Evolutionary conservation across 768 basidiomycete species (phyloP).

Genomic region (Goffeauzyma gilvescens): DNA sequence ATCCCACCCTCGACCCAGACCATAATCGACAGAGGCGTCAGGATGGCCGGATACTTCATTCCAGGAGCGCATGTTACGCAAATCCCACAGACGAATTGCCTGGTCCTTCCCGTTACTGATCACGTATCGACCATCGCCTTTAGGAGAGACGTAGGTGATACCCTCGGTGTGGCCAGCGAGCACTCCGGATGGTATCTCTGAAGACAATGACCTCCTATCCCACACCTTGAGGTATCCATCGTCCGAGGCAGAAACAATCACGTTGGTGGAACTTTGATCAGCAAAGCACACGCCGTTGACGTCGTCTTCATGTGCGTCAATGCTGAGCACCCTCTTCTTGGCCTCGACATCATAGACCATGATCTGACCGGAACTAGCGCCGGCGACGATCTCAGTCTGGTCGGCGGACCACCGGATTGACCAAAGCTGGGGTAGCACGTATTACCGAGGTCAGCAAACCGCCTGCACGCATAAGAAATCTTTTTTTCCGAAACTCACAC

Average conservation of each 20-base stretch:
- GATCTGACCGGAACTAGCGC: constrained; percentile 38
- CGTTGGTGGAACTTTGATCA: constrained; percentile 74
- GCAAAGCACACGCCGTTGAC: constrained; percentile 92
- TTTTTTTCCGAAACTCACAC: constrained; percentile 29
- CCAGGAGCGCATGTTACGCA: constrained; percentile 73
- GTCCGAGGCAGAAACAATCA: constrained; percentile 86
- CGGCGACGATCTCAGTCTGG: constrained; percentile 84
- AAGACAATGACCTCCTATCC: constrained; percentile 42
- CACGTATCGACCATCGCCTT: constrained; percentile 87
- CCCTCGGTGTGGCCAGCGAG: constrained; percentile 87
- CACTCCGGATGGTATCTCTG: constrained; percentile 67
- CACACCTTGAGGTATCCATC: constrained; percentile 90
- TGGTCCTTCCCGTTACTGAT: constrained; percentile 96
- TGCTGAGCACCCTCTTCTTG: constrained; percentile 58
- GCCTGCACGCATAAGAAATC: no score
- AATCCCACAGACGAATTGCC: constrained; percentile 73
- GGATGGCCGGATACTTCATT: constrained; percentile 44
- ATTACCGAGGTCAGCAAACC: constrained; percentile 8
- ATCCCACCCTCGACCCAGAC: constrained; percentile 42
- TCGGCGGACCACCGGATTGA: constrained; percentile 92
- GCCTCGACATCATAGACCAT: constrained; percentile 80
- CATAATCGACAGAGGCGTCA: constrained; percentile 38
- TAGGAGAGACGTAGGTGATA: constrained; percentile 81
- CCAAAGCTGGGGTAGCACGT: constrained; percentile 57
- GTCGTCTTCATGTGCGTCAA: constrained; percentile 71